Percentiles rank a stretch among this genome's conserved stretches.
Conservation (phyloP, 495 filamentous ascomycete genomes). For the Annulohypoxylon maeteangense region DNA sequence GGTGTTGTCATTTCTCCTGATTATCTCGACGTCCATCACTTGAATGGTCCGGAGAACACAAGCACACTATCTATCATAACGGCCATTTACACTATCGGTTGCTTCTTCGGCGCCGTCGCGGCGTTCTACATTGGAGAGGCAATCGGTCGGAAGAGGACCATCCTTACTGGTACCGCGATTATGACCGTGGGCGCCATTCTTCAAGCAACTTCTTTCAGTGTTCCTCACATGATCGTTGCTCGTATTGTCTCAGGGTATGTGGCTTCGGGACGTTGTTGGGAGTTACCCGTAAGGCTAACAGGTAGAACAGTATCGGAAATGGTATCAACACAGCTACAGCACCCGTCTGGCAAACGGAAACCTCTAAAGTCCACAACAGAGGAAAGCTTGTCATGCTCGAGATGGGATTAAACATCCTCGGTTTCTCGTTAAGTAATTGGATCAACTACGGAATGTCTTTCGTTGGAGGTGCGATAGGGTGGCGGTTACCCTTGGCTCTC, state of each 20-base stretch:
- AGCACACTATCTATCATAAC: conserved; percentile 67
- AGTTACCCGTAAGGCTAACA: conserved; percentile 35
- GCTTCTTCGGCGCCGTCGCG: conserved; percentile 69
- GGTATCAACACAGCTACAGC: conserved; percentile 73
- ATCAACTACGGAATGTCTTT: conserved; percentile 64
- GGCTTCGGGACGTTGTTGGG: conserved; percentile 17
- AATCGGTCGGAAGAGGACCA: conserved; percentile 67
- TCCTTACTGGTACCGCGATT: conserved; percentile 65
- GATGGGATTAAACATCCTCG: conserved; percentile 69
- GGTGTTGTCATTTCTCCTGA: conserved; percentile 67
- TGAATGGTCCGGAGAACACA: conserved; percentile 60
- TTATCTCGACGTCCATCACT: conserved; percentile 63
- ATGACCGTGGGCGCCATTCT: conserved; percentile 72
- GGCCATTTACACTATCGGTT: conserved; percentile 73
- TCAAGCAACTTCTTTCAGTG: conserved; percentile 68
- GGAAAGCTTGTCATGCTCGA: conserved; percentile 71
- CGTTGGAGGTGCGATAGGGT: conserved; percentile 53
- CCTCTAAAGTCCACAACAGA: conserved; percentile 66
- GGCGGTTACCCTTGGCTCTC: conserved; percentile 59
- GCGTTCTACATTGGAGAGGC: conserved; percentile 69
- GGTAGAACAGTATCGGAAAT: conserved; percentile 66
- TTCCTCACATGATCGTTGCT: conserved; percentile 72
- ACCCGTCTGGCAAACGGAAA: conserved; percentile 74
- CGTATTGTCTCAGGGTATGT: conserved; percentile 63
- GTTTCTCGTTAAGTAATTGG: conserved; percentile 71